Base-by-base conservation (phyloP, 768 basidiomycete genomes). In the Boletus rex-veris region DNA sequence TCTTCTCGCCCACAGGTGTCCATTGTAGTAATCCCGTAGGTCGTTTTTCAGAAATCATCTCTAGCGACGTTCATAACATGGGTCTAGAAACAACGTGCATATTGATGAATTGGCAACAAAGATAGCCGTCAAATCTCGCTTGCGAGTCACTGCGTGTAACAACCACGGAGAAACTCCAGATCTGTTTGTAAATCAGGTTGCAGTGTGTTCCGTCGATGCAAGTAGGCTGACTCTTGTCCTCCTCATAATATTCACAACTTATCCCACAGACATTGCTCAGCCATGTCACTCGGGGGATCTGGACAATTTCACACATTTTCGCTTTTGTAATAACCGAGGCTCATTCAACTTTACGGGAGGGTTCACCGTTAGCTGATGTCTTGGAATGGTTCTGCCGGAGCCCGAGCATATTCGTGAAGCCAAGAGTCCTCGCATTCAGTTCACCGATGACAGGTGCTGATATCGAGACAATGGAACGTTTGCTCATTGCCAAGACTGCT, bases 351-450 rank as follows among this genome's bases (percentile, higher is more conserved):
- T 63, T 69, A 56, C 70, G 74, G 48, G 66, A 72, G 31, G 69
- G 74, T 45, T 71, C 71, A 9, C 72, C 75, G 10, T 68, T 80
- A 43, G 64, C 74, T 26, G 74, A 74, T 55, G 57, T 81, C 42
- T 76, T 81, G 73, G 67, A 69, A 36, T 73, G 78, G 52, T 77
- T 77, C 57, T 80, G 77, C 64, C 70, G 66, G 46, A 55, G 67
- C 33, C 67, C 74, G 9, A 69, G 72, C 52, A 54, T 64, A 24
- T 54, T 67, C 41, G 64, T 62, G 12, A 73, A 71, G 30, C 81
- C 82, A 18, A 75, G 74, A 31, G 63, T 83, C 28, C 71, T 82
- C 54, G 76, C 74, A 11, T 54, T 80, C 42, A 69, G 69, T 41
- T 59, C 64, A 18, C 62, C 67, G 24, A 60, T 62, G 45, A 56